Base-by-base conservation (phyloP, 2,329 filamentous ascomycete genomes). In the Allantophomopsis lycopodina region DNA sequence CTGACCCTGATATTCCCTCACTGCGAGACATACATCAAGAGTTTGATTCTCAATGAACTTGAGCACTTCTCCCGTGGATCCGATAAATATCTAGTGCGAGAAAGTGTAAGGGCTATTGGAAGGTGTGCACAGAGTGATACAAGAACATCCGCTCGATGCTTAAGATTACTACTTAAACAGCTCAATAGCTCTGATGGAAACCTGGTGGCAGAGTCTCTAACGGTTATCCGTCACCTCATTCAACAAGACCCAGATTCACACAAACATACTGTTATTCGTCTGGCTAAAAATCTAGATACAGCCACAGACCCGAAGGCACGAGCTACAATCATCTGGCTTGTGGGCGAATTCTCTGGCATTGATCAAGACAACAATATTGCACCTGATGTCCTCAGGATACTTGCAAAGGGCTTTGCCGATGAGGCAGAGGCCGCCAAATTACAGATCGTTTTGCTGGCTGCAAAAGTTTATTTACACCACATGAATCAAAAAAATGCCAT, bases 251-350 rank as follows among this genome's bases (percentile, higher is more conserved):
- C 89, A 0, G 63, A 74, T 20, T 76, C 77, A 3, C 91, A 98
- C 55, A 71, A 76, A 10, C 81, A 79, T 33, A 98, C 91, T 0
- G 87, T 96, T 1, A 76, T 96, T 28, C 75, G 86, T 36, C 64
- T 98, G 37, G 91, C 91, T 5, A 91, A 87, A 60, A 88, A 94
- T 45, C 73, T 98, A 2, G 91, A 95, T 53, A 83, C 81, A 3
- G 84, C 87, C 2, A 85, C 83, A 0, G 88, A 91, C 44, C 79
- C 91, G 1, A 81, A 87, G 44, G 91, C 91, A 3, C 73, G 91
- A 48, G 91, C 91, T 3, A 94, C 85, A 37, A 95, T 98, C 46
- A 83, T 98, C 50, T 98, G 91, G 91, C 74, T 98, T 1, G 88
- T 96, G 0, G 91, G 91, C 35, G 91, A 98, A 59, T 96, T 93